phyloP scores from a whole-genome alignment of 2,329 filamentous ascomycete genomes.

The Penicillium glabrum region DNA sequence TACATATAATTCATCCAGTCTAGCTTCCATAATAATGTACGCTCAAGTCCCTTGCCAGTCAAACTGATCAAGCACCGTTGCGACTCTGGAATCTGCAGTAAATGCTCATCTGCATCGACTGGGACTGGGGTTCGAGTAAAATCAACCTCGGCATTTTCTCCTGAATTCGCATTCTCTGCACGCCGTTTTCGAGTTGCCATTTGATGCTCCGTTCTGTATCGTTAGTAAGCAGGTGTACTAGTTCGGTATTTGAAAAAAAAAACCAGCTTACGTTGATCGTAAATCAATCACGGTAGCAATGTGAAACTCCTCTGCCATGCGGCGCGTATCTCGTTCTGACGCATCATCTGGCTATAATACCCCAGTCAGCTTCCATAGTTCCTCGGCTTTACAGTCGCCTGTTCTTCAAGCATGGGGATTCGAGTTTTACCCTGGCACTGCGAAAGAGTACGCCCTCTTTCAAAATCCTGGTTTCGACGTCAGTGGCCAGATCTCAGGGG shows the following conservation, averaged over 20 bases:
- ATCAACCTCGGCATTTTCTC: constrained; percentile 8
- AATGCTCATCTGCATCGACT: constrained; percentile 52
- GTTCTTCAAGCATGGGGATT: not conserved
- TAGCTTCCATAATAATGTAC: constrained; percentile 65
- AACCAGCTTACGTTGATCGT: constrained; percentile 63
- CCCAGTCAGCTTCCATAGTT: not conserved
- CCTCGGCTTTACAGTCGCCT: not conserved
- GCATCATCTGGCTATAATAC: constrained; percentile 62
- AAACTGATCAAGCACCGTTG: constrained; percentile 68
- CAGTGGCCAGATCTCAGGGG: constrained; percentile 1
- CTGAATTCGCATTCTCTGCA: constrained; percentile 31
- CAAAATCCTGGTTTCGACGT: constrained; percentile 40
- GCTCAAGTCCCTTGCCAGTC: constrained; percentile 70
- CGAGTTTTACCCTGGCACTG: constrained; percentile 61
- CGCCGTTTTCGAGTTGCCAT: constrained; percentile 65
- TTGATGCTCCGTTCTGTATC: constrained; percentile 69
- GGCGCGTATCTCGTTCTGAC: constrained; percentile 61
- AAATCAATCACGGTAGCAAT: constrained; percentile 77
- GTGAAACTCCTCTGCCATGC: constrained; percentile 59
- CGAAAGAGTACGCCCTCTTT: constrained; percentile 66
- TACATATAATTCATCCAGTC: constrained; percentile 67
- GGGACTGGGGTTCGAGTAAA: constrained; percentile 42
- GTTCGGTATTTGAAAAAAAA: not conserved
- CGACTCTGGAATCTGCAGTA: constrained; percentile 63
- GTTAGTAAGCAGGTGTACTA: constrained; percentile 1